Evolutionary conservation across 345 rosid genomes (phyloP).

Genomic region (Dipteronia dyeriana): DNA sequence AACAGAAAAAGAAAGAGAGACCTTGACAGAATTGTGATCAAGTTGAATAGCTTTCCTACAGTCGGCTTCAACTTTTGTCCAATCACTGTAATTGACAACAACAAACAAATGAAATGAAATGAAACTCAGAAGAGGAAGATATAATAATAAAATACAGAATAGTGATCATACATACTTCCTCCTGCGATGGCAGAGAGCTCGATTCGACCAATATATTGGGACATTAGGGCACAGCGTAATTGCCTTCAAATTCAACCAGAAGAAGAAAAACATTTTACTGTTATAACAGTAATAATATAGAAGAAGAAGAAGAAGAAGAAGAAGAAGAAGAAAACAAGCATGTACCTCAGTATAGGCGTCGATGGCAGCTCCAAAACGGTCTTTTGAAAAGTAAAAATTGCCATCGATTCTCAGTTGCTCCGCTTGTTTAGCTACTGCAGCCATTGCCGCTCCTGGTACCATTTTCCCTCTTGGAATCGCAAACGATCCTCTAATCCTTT

Average conservation of each 20-base stretch:
- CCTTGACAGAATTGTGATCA: constrained; percentile 70
- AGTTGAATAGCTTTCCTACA: constrained; percentile 77
- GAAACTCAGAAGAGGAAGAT: not conserved
- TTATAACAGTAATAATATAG: not conserved
- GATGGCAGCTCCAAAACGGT: constrained; percentile 83
- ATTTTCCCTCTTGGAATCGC: constrained; percentile 24
- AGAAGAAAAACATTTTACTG: not conserved
- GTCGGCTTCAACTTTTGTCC: constrained; percentile 84
- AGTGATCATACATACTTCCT: constrained; percentile 68
- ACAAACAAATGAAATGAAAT: constrained; percentile 17
- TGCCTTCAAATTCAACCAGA: constrained; percentile 49
- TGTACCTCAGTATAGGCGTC: constrained; percentile 89
- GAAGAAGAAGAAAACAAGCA: not conserved
- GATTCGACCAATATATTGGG: constrained; percentile 87
- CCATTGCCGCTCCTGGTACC: constrained; percentile 34
- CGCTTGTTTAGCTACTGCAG: constrained; percentile 61
- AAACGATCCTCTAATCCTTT: not conserved
- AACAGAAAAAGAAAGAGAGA: constrained; percentile 5
- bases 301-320: too few species aligned
- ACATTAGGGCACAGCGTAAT: constrained; percentile 81
- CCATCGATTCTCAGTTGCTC: constrained; percentile 66
- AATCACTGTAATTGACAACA: constrained; percentile 51
- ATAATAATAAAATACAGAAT: not conserved
- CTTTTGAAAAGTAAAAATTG: constrained; percentile 55
- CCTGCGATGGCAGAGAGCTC: constrained; percentile 83